Percentiles rank a stretch among this genome's conserved stretches.
These are phyloP conservation scores for Amaranthus cruentus DNA, from an alignment of 148 eudicot species.

Conservation along the genomic window DNA sequence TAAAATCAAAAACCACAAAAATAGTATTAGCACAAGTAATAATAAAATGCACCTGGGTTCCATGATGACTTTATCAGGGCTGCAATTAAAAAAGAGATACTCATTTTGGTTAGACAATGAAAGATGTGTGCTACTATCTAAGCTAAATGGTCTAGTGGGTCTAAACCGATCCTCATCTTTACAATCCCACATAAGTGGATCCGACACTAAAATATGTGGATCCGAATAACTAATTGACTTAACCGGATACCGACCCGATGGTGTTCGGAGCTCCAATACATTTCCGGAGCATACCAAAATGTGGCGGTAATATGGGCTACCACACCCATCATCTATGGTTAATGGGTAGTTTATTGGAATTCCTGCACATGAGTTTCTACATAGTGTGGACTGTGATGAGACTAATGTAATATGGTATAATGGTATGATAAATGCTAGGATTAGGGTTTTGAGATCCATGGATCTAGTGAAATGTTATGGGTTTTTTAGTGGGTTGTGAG, in stretches of 20 bases:
- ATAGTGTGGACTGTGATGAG: slow-evolving; percentile 50
- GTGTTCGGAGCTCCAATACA: slow-evolving; percentile 63
- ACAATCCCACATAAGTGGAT: slow-evolving; percentile 86
- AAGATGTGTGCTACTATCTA: slow-evolving; percentile 70
- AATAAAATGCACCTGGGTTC: slow-evolving; percentile 35
- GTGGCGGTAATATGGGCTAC: slow-evolving; percentile 79
- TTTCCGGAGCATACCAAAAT: slow-evolving; percentile 52
- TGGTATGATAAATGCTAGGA: slow-evolving; percentile 6
- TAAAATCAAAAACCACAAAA: too few species aligned
- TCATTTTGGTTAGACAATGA: slow-evolving; percentile 68
- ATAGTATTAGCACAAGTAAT: not conserved
- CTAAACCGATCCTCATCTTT: slow-evolving; percentile 59
- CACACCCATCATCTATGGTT: slow-evolving; percentile 80
- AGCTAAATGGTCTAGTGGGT: slow-evolving; percentile 67
- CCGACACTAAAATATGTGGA: slow-evolving; percentile 66
- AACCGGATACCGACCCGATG: slow-evolving; percentile 72
- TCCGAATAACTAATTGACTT: slow-evolving; percentile 56
- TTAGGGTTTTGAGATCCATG: not conserved
- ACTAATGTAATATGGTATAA: slow-evolving; percentile 8
- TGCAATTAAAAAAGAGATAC: slow-evolving; percentile 91
- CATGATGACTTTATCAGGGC: slow-evolving; percentile 52
- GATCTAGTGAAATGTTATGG: slow-evolving; percentile 5
- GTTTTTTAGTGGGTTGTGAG: not conserved
- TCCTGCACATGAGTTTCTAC: slow-evolving; percentile 65
- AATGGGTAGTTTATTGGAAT: slow-evolving; percentile 78